Evolutionary conservation across 192 early-diverging fungal genomes (phyloP).

Genomic region (Mycoemilia scoparia): DNA sequence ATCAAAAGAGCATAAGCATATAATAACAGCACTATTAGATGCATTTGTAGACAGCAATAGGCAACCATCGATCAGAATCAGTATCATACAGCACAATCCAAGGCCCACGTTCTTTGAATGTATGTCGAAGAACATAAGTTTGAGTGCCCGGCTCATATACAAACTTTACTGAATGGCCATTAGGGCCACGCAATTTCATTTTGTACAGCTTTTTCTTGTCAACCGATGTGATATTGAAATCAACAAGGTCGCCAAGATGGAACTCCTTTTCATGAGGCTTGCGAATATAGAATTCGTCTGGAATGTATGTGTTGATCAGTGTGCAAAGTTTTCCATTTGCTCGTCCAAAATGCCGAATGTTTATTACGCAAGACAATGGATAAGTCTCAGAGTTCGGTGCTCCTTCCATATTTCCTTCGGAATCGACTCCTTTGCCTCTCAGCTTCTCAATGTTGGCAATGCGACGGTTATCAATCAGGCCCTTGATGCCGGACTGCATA

Average conservation of each 20-base stretch:
- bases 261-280: slow-evolving; percentile 22
- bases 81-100: slow-evolving; percentile 32
- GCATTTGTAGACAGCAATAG: slow-evolving; percentile 26
- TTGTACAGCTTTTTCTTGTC: slow-evolving; percentile 30
- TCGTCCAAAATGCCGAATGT: slow-evolving; percentile 16
- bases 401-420: slow-evolving; percentile 17
- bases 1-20: too few species aligned
- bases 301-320: slow-evolving; percentile 22
- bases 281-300: slow-evolving; percentile 32
- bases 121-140: slow-evolving; percentile 27
- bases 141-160: slow-evolving; percentile 33
- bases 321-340: slow-evolving; percentile 20
- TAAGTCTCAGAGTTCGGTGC: slow-evolving; percentile 21
- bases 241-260: slow-evolving; percentile 18
- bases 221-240: slow-evolving; percentile 27
- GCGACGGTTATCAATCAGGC: too few species aligned
- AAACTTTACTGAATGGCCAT: slow-evolving; percentile 29
- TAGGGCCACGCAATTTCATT: slow-evolving; percentile 27
- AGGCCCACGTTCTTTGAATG: slow-evolving; percentile 31
- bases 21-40: too few species aligned
- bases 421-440: slow-evolving; percentile 25
- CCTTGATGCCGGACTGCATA: slow-evolving; percentile 13
- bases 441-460: slow-evolving; percentile 17
- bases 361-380: slow-evolving; percentile 23
- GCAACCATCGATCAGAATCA: slow-evolving; percentile 28